Conservation (phyloP, 2,329 filamentous ascomycete genomes). For the Stagonosporopsis chrysanthemi region DNA sequence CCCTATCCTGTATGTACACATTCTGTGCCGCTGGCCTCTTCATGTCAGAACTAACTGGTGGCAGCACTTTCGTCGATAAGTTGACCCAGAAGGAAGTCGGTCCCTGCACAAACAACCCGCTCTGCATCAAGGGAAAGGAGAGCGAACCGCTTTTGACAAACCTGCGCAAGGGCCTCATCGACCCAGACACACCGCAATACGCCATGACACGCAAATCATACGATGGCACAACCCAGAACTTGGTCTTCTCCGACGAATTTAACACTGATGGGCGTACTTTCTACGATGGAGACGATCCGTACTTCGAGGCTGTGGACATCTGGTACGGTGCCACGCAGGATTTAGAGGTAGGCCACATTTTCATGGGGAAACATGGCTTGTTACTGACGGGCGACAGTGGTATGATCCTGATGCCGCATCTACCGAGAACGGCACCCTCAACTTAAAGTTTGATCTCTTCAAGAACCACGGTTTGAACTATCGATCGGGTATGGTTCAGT, state of each 20-base stretch:
- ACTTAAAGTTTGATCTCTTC: constrained; percentile 71
- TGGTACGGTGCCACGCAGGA: constrained; percentile 77
- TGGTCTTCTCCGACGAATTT: constrained; percentile 79
- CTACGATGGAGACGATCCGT: constrained; percentile 74
- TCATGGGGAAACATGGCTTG: neutral
- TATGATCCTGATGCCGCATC: constrained; percentile 73
- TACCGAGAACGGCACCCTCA: constrained; percentile 68
- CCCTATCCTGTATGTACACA: constrained; percentile 69
- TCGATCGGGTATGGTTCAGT: constrained; percentile 76
- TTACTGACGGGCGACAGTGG: constrained; percentile 57
- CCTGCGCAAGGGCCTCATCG: constrained; percentile 67
- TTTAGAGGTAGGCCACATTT: constrained; percentile 61
- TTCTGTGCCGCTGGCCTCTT: neutral
- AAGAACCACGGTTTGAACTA: constrained; percentile 71
- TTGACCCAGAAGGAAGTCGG: constrained; percentile 46
- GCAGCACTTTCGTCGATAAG: constrained; percentile 65
- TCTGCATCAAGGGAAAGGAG: constrained; percentile 59
- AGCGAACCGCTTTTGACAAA: constrained; percentile 65
- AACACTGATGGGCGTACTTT: constrained; percentile 72
- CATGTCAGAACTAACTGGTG: constrained; percentile 21
- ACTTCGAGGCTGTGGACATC: constrained; percentile 71
- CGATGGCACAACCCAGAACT: constrained; percentile 67
- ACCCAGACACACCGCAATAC: constrained; percentile 70
- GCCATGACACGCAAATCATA: constrained; percentile 63
- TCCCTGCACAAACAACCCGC: constrained; percentile 53